Evolutionary conservation across 805 yeast species (phyloP), one percentile per base, ranked within the genome.

Genomic region (Ogataea dorogensis): DNA sequence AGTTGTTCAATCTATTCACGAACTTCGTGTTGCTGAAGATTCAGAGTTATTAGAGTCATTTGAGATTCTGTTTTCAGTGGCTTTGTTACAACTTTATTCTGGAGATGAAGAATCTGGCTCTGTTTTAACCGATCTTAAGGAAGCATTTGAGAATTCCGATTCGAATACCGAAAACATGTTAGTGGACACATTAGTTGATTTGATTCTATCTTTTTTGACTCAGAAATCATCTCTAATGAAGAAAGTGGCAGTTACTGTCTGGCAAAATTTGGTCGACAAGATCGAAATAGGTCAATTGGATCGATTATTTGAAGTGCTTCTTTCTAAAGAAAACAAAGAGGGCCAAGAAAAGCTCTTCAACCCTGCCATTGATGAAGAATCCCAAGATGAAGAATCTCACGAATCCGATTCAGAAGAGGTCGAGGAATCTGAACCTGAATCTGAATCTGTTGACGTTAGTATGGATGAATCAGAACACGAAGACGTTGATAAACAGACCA

Each of bases 281-380:
- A 58, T 80, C 19, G 67, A 65, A 2, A 49, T 45, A 8, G 56
- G 59, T 7, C 77, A 81, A 30, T 47, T 83, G 20, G 60, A 64
- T 8, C 58, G 75, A 16, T 50, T 83, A 31, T 66, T 68, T 33
- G 82, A 80, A 39, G 73, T 81, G 12, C 56, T 82, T 33, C 47
- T 63, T 12, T 70, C 94, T 0, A 79, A 75, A 53, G 97, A 89
- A 58, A 86, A 84, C 56, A 76, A 79, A 43, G 79, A 81, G 47
- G 97, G 97, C 2, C 93, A 86, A 58, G 70, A 72, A 17, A 73
- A 73, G 29, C 61, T 91, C 50, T 89, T 89, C 54, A 86, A 68
- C 8, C 70, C 70, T 31, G 77, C 65, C 12, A 65, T 54, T 25
- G 75, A 64, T 15, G 71, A 65, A 5, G 71, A 68, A 26, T 61